These are phyloP conservation scores for Thalassia testudinum DNA, from an alignment of 116 monocot genomes.

Conservation along the genomic window DNA sequence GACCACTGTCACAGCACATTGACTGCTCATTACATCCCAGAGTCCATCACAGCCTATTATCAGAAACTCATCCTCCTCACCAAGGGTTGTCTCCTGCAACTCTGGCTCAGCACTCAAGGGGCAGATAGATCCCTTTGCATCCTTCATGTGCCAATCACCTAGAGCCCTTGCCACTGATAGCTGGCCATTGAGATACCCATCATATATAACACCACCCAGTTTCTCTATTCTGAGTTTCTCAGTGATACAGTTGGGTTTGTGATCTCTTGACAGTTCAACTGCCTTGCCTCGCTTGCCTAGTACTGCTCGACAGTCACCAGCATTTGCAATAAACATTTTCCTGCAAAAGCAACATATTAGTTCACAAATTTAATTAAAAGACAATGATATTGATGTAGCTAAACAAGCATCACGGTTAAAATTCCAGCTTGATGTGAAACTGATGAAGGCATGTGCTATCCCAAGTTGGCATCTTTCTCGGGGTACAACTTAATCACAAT, in stretches of 20 bases:
- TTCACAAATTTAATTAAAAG: not conserved
- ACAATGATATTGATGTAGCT: not conserved
- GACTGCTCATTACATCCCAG: slow-evolving; percentile 62
- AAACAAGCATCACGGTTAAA: not conserved
- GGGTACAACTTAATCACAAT: not conserved
- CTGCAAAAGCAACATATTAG: slow-evolving; percentile 8
- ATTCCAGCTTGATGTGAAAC: not conserved
- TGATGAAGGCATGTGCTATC: not conserved
- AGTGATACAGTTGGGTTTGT: slow-evolving; percentile 47
- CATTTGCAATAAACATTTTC: slow-evolving; percentile 55
- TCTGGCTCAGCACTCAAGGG: slow-evolving; percentile 52
- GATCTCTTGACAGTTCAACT: slow-evolving; percentile 52
- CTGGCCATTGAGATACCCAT: slow-evolving; percentile 71
- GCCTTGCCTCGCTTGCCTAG: slow-evolving; percentile 61
- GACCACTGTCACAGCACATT: slow-evolving; percentile 33
- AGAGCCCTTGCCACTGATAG: slow-evolving; percentile 59
- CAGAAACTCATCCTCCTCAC: slow-evolving; percentile 54
- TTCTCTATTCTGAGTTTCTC: slow-evolving; percentile 56
- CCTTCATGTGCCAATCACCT: slow-evolving; percentile 65
- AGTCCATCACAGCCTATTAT: slow-evolving; percentile 48
- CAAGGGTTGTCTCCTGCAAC: slow-evolving; percentile 17
- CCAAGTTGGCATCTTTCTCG: not conserved
- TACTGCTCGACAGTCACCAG: slow-evolving; percentile 72
- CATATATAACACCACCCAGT: slow-evolving; percentile 52
- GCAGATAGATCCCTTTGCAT: slow-evolving; percentile 24